phyloP scores from a whole-genome alignment of 1,284 basidiomycete species.

The Ceratobasidium sp. region DNA sequence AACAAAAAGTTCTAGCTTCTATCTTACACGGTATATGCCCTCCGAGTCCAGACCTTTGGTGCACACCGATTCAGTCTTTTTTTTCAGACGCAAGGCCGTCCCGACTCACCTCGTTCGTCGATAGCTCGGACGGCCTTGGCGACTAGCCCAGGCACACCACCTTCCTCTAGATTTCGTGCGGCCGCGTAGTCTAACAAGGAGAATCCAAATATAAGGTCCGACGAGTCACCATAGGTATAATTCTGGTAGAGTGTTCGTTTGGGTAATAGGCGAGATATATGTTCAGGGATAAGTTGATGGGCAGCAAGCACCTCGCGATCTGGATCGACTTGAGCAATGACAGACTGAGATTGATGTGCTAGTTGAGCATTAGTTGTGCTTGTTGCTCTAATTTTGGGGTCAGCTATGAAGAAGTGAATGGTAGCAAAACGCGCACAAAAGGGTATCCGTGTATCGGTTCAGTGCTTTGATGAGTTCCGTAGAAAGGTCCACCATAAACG shows the following conservation, averaged over 20 bases:
- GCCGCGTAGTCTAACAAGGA: constrained; percentile 92
- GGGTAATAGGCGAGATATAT: constrained; percentile 66
- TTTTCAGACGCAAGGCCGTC: background rate
- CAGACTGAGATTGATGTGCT: constrained; percentile 61
- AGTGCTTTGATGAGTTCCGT: constrained; percentile 69
- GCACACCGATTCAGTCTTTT: background rate
- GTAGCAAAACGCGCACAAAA: constrained; percentile 61
- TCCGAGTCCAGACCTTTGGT: constrained; percentile 73
- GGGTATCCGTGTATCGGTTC: constrained; percentile 75
- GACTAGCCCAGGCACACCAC: constrained; percentile 84
- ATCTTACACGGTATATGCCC: constrained; percentile 80
- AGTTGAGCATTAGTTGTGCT: constrained; percentile 72
- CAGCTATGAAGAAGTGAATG: background rate
- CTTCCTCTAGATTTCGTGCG: constrained; percentile 74
- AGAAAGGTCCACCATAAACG: constrained; percentile 79
- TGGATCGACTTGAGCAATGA: constrained; percentile 71
- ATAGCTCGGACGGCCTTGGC: constrained; percentile 85
- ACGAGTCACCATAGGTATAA: constrained; percentile 86
- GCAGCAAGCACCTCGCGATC: constrained; percentile 71
- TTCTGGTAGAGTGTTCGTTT: constrained; percentile 77
- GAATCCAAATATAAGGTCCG: constrained; percentile 91
- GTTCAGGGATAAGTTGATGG: constrained; percentile 62
- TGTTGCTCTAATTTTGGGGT: constrained; percentile 61
- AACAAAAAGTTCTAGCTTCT: background rate
- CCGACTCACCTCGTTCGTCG: constrained; percentile 63